Evolutionary conservation across 805 yeast species (phyloP).

Genomic region (Candida berthetii): DNA sequence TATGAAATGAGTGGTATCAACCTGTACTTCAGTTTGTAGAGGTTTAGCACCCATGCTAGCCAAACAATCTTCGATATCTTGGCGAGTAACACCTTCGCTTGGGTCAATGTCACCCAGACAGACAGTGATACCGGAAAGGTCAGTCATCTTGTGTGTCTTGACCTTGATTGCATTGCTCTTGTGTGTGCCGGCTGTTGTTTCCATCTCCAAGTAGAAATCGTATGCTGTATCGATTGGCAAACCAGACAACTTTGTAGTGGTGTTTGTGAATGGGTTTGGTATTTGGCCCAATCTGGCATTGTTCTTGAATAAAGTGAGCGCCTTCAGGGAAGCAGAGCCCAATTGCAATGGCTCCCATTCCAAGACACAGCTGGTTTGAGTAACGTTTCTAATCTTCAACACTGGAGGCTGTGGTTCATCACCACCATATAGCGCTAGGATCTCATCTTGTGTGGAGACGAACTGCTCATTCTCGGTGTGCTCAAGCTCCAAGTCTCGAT

Average conservation of each 20-base stretch:
- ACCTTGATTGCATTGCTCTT: conserved; percentile 62
- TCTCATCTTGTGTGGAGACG: conserved; percentile 62
- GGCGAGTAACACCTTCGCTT: conserved; percentile 33
- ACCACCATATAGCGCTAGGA: conserved; percentile 66
- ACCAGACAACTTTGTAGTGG: conserved; percentile 85
- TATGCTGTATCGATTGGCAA: conserved; percentile 81
- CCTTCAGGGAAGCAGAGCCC: conserved; percentile 77
- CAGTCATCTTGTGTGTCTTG: conserved; percentile 94
- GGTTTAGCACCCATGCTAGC: conserved; percentile 78
- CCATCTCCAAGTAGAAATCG: conserved; percentile 71
- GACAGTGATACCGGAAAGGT: conserved; percentile 84
- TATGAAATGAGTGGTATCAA: conserved; percentile 94
- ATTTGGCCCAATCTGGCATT: conserved; percentile 65
- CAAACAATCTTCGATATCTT: conserved; percentile 60
- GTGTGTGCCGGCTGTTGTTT: conserved; percentile 86
- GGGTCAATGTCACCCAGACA: conserved; percentile 79
- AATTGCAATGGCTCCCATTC: conserved; percentile 88
- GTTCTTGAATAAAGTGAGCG: conserved; percentile 73
- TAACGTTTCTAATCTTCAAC: conserved; percentile 65
- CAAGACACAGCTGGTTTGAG: conserved; percentile 91
- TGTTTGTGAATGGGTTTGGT: conserved; percentile 74
- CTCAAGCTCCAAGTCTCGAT: conserved; percentile 68
- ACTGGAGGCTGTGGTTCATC: conserved; percentile 67
- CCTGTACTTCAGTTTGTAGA: conserved; percentile 62
- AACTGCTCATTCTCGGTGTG: conserved; percentile 51